A percentile compares a stretch with the other conserved stretches of the same genome.
Evolutionary conservation across 805 yeast species (phyloP).

Genomic region (Yueomyces sp.): DNA sequence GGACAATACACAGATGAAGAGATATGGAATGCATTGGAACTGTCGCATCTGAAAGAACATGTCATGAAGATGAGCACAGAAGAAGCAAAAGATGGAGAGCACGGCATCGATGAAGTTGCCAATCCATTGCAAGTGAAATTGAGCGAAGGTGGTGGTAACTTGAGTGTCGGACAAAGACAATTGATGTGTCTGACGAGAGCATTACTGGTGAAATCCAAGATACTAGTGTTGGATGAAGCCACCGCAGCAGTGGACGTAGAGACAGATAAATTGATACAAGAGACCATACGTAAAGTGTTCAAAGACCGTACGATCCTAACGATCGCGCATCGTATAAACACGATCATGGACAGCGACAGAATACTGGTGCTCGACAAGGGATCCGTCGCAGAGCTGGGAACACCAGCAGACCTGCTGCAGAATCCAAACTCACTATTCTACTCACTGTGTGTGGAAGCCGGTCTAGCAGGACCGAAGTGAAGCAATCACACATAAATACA

Average conservation of each 20-base stretch:
- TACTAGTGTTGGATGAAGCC: constrained; percentile 70
- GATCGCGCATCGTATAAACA: constrained; percentile 74
- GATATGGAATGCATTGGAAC: constrained; percentile 68
- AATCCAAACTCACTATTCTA: constrained; percentile 61
- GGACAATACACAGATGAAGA: constrained; percentile 53
- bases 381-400: constrained; percentile 60
- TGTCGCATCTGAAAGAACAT: constrained; percentile 65
- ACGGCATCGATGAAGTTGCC: neutral
- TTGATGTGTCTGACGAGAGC: constrained; percentile 76
- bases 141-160: constrained; percentile 57
- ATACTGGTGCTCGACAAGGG: constrained; percentile 70
- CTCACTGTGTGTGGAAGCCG: constrained; percentile 72
- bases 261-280: constrained; percentile 65
- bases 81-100: neutral
- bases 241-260: constrained; percentile 85
- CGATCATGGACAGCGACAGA: constrained; percentile 69
- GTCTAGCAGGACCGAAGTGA: constrained; percentile 25
- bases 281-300: constrained; percentile 64
- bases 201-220: constrained; percentile 45
- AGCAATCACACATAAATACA: neutral
- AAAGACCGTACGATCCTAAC: constrained; percentile 68
- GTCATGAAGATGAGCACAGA: constrained; percentile 36
- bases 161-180: constrained; percentile 69
- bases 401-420: constrained; percentile 53
- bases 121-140: constrained; percentile 33